These are phyloP conservation scores for Penicillium bovifimosum DNA, from an alignment of 495 filamentous ascomycete genomes.

Conservation along the genomic window DNA sequence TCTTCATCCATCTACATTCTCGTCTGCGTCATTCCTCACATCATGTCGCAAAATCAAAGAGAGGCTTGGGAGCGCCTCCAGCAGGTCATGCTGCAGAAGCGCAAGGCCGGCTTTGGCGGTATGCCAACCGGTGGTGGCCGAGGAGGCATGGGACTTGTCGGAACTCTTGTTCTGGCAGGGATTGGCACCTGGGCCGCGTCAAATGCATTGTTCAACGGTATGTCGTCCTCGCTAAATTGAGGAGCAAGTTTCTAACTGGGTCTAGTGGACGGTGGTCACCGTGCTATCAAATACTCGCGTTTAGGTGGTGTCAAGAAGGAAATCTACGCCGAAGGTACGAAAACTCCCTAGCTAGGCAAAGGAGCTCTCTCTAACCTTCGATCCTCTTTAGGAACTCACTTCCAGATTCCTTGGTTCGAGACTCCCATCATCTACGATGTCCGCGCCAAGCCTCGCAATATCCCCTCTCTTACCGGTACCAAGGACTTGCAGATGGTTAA, in stretches of 20 bases:
- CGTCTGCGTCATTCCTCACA: constrained; percentile 21
- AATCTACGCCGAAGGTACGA: constrained; percentile 88
- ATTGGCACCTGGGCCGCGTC: constrained; percentile 62
- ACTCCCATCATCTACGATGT: constrained; percentile 96
- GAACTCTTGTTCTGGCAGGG: constrained; percentile 55
- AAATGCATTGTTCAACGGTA: constrained; percentile 92
- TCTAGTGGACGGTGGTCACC: constrained; percentile 95
- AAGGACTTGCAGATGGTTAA: constrained; percentile 99
- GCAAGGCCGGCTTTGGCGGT: constrained; percentile 39
- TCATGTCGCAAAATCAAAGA: constrained; percentile 54
- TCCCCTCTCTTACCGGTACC: constrained; percentile 94
- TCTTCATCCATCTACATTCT: constrained; percentile 17
- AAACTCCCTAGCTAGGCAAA: background rate
- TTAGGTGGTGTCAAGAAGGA: constrained; percentile 92
- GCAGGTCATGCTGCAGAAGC: constrained; percentile 53
- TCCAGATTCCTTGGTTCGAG: constrained; percentile 94
- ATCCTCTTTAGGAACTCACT: constrained; percentile 68
- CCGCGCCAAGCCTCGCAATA: constrained; percentile 92
- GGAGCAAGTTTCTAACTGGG: background rate
- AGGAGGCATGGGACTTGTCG: constrained; percentile 38
- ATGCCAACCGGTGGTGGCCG: constrained; percentile 47
- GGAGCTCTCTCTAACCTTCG: constrained; percentile 17
- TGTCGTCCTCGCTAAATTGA: background rate
- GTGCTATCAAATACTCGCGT: constrained; percentile 96
- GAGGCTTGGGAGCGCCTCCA: constrained; percentile 63